phyloP scores from a whole-genome alignment of 2,329 filamentous ascomycete species.

The Juglanconis oblonga region DNA sequence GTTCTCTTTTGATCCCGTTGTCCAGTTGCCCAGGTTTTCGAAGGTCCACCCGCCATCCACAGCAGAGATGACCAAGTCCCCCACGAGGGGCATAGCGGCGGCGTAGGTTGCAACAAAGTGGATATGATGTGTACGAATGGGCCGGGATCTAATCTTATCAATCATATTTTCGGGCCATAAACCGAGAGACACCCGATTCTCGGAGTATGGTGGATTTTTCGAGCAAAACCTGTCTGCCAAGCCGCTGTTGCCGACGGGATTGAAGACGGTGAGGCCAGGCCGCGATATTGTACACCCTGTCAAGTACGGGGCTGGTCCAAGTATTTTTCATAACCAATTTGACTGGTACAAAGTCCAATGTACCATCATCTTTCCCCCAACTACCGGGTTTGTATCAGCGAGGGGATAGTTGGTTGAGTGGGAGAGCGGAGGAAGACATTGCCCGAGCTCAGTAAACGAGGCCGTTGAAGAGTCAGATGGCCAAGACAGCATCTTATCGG shows the following conservation, averaged over 20 bases:
- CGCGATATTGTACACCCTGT: too few relatives aligned
- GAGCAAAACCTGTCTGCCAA: constrained; percentile 2
- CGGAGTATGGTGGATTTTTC: background rate
- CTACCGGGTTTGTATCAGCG: too few relatives aligned
- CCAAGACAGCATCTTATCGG: too few relatives aligned
- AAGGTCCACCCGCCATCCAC: background rate
- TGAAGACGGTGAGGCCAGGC: background rate
- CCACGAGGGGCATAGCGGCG: background rate
- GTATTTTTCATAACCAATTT: too few relatives aligned
- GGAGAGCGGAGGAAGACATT: too few relatives aligned
- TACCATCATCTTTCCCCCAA: too few relatives aligned
- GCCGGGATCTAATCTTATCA: constrained; percentile 12
- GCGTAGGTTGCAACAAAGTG: background rate
- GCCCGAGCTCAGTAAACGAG: too few relatives aligned
- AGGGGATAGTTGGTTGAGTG: too few relatives aligned
- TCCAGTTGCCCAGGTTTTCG: background rate
- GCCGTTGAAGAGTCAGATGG: too few relatives aligned
- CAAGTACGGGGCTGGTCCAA: too few relatives aligned
- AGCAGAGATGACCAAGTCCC: background rate
- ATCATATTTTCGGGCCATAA: background rate
- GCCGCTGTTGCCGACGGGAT: background rate
- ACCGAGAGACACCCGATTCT: background rate
- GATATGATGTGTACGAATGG: background rate
- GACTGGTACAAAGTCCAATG: too few relatives aligned
- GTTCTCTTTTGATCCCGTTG: background rate